Base-by-base conservation (phyloP, 371 early-diverging fungal genomes). In the Batkoa obscura region DNA sequence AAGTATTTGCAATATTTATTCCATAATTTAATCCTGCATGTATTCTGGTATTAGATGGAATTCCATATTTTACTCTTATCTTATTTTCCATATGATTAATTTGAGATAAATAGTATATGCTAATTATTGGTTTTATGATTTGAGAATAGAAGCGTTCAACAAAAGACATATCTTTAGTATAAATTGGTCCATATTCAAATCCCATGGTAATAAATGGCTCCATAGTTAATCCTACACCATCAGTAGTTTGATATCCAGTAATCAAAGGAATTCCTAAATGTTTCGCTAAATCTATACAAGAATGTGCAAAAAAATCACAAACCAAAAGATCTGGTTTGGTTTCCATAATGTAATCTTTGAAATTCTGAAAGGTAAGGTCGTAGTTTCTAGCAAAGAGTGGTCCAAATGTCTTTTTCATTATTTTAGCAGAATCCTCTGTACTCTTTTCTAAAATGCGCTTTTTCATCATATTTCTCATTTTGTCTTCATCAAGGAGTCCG, bases 271-370 rank as follows among this genome's bases (percentile, higher is more conserved):
- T 46, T 1, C 10, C 46, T n/a, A 23, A 3, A 12, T 47, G 12
- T 12, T 13, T 17, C 32, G 56, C 56, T 31, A 32, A 33, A 12
- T 55, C 56, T 5, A 45, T 31, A 31, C 56, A 55, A 8, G 33
- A 9, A 33, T 23, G n/a, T 3, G 56, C 56, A n/a, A 55, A 17
- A 3, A 34, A 23, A 33, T 55, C 56, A 45, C 56, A 55, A 3
- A 55, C 13, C 34, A 55, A 5, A 32, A 55, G 37, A 43, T 55
- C 56, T 12, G 56, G 56, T n/a, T 50, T 43, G n/a, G 33, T 2
- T 4, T 32, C 12, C 4, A 10, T 13, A 43, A 46, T 4, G 13
- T n/a, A 8, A n/a, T 51, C 15, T 5, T 39, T 8, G 17, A 51
- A 39, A 17, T 8, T 8, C 17, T 12, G 13, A 37, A n/a, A 51